Evolutionary conservation across 257 asterid genomes (phyloP).

Genomic region (Rhazya stricta): DNA sequence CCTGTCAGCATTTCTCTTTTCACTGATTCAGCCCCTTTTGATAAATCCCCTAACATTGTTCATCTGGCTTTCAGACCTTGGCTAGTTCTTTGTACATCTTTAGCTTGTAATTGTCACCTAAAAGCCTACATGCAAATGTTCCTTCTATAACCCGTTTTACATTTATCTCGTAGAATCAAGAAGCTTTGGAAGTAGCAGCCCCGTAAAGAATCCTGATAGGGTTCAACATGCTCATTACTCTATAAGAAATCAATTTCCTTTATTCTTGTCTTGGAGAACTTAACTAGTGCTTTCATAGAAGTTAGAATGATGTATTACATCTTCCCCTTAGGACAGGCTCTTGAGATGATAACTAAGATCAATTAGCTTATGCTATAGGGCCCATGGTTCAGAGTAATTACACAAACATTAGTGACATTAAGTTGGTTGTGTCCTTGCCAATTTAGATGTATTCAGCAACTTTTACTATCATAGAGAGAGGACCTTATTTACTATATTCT

Average conservation of each 20-base stretch:
- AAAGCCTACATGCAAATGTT: neutral
- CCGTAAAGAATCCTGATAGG: neutral
- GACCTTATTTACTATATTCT: neutral
- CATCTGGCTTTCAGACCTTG: neutral
- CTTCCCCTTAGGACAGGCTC: neutral
- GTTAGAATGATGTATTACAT: neutral
- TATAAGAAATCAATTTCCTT: conserved; percentile 3
- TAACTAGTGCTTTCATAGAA: neutral
- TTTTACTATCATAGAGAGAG: neutral
- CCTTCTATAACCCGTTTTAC: neutral
- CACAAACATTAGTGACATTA: neutral
- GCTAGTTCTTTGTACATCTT: neutral
- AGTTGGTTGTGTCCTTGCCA: neutral
- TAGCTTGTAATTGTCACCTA: neutral
- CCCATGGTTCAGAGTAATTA: neutral
- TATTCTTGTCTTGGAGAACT: neutral
- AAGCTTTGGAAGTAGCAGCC: neutral
- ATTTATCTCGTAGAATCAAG: neutral
- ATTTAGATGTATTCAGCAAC: too few relatives aligned
- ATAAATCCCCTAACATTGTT: neutral
- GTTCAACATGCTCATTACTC: neutral
- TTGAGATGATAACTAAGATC: too few relatives aligned
- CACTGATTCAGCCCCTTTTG: neutral
- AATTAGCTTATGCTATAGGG: neutral
- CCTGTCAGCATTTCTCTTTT: neutral